Base-by-base conservation (phyloP, 1,139 yeast genomes). In the Kodamaea derodonti region DNA sequence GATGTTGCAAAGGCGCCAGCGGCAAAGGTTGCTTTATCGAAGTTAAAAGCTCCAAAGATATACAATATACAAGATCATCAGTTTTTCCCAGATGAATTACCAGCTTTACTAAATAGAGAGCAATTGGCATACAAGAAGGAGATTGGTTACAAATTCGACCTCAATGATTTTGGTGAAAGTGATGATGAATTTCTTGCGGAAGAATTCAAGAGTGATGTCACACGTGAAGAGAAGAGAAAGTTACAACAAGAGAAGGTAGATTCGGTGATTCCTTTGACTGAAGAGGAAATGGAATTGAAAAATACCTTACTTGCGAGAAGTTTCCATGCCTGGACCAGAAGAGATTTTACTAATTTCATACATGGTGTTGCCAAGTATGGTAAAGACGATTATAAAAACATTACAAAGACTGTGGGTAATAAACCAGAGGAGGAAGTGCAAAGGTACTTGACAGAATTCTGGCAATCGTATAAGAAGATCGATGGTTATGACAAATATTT, bases 401-500 rank as follows among this genome's bases (percentile, higher is more conserved):
- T 92, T 32, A 76, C 94, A 0, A 58, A 66, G 26, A 78, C 80
- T 15, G 61, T 84, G 41, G 87, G 84, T 15, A 79, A 78, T 35
- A 88, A 90, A 54, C 67, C 81, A 0, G 61, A 60, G 2, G 82
- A 75, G 4, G 97, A 92, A 34, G 84, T 92, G 2, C 70, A 72
- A 43, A 59, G 66, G 31, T 92, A 92, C 54, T 69, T 83, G 38
- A 65, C 69, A 28, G 81, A 70, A 3, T 92, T 92, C 51, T 90
- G 96, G 95, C 59, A 67, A 30, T 69, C 84, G 18, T 83, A 78
- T 54, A 64, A 65, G 14, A 81, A 78, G 48, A 78, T 92, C 32
- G 95, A 85, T 20, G 97, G 97, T 1, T 75, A 81, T 56, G 96
- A 88, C 41, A 83, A 87, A 52, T 87, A 88, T 54, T 57, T 88